Base-by-base conservation (phyloP, 2,329 filamentous ascomycete genomes). In the Ascomycota sp. region DNA sequence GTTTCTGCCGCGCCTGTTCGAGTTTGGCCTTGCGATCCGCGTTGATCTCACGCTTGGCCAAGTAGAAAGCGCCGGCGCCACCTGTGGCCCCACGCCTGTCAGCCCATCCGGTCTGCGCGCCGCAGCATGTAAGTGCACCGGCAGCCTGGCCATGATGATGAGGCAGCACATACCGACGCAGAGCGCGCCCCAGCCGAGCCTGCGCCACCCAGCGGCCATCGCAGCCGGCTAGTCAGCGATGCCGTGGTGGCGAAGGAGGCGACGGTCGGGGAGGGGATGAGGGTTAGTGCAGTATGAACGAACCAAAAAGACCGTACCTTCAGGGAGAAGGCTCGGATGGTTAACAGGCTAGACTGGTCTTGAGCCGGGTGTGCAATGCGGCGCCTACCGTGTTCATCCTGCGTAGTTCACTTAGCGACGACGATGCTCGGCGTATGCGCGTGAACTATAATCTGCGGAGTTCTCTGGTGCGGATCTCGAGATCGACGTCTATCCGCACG, bases 41-140 rank as follows among this genome's bases (percentile, higher is more conserved):
- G 50, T 94, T 93, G 65, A 98, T 92, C 52, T 75, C 75, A 47
- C 71, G 68, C 65, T 98, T 98, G 38, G 89, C 89, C 51, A 94
- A 93, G 61, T 80, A 83, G 63, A 95, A 98, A 45, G 86, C 83
- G 38, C 76, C 80, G 39, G 72, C 89, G 47, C 86, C 89, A 40
- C 85, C 82, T 83, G 46, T 31, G 20, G 31, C 23, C 13, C 32
- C 27, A 20, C 36, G 37, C 43, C 35, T 15, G 21, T 23, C 21
- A 28, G 7, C n/a, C n/a, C n/a, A 21, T 35, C 41, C 21, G 35
- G 32, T 33, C 31, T 27, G 17, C 9, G 22, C 21, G 25, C 22
- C n/a, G 20, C 1, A 5, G 11, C 9, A 13, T n/a, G 27, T 17
- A n/a, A 28, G 22, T 13, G 10, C 21, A 23, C 9, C 11, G 24